Conservation (phyloP, 345 rosid species). For the Syzygium jambos region DNA sequence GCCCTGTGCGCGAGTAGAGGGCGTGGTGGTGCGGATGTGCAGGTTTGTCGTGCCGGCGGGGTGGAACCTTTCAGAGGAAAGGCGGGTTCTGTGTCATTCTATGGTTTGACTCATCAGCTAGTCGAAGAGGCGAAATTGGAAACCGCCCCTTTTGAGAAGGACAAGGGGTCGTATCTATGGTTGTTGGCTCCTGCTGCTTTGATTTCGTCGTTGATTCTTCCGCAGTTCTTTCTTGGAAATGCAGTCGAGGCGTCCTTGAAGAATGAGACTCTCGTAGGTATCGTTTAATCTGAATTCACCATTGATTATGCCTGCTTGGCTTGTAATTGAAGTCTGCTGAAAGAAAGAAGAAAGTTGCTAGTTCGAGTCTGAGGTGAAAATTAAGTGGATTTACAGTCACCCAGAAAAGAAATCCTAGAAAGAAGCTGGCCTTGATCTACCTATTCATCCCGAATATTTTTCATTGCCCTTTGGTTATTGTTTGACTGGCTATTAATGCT, state of each 20-base stretch:
- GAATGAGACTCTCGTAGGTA: constrained; percentile 49
- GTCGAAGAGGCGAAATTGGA: constrained; percentile 63
- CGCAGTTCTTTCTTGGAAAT: constrained; percentile 57
- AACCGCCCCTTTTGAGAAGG: constrained; percentile 62
- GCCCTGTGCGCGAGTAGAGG: not conserved
- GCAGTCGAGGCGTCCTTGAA: constrained; percentile 39
- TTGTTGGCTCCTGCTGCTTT: constrained; percentile 59
- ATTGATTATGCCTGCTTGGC: not conserved
- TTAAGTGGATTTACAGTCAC: not conserved
- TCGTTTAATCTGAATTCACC: not conserved
- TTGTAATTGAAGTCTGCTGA: not conserved
- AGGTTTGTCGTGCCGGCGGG: constrained; percentile 16
- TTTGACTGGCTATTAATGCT: not conserved
- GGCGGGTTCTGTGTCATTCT: constrained; percentile 73
- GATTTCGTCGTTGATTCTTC: constrained; percentile 56
- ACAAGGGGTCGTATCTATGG: constrained; percentile 66
- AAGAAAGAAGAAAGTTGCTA: not conserved
- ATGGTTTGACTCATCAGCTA: constrained; percentile 62
- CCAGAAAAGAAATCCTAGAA: not conserved
- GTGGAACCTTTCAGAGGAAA: constrained; percentile 66
- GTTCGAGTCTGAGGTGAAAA: not conserved
- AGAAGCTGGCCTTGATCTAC: not conserved
- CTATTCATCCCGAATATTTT: not conserved
- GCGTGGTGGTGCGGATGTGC: not conserved
- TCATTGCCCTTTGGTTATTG: not conserved